Conservation (phyloP, 2,329 filamentous ascomycete species). For the Pyricularia sp. region DNA sequence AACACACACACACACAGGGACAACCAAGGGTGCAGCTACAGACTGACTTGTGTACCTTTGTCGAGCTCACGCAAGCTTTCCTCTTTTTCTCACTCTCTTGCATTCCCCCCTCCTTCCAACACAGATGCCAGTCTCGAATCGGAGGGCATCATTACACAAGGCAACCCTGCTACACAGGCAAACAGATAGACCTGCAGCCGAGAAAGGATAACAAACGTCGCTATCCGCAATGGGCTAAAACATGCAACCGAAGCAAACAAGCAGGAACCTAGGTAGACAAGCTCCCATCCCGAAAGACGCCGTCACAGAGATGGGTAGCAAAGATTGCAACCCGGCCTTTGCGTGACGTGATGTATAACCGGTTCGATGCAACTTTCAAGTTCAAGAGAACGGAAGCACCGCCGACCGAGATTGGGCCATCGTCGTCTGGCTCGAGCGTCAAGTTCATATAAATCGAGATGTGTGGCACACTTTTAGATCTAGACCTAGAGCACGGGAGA, state of each 20-base stretch:
- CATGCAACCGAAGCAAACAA: background rate
- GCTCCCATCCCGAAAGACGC: background rate
- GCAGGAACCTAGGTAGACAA: background rate
- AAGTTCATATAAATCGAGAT: background rate
- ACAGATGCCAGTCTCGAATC: background rate
- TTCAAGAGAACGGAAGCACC: background rate
- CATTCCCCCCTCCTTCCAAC: background rate
- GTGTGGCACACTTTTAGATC: background rate
- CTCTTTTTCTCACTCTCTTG: conserved; percentile 4
- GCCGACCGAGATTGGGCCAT: background rate
- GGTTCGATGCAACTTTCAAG: too few relatives aligned
- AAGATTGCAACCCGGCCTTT: background rate
- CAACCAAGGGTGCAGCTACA: background rate
- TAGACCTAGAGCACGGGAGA: background rate
- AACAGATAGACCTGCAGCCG: background rate
- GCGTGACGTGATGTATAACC: background rate
- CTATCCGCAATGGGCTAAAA: background rate
- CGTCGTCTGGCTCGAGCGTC: background rate
- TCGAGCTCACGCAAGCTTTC: background rate
- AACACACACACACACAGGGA: too few relatives aligned
- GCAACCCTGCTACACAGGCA: background rate
- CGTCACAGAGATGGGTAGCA: background rate
- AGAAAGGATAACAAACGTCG: background rate
- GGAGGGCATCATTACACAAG: background rate
- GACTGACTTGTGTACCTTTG: background rate